Evolutionary conservation across 257 asterid genomes (phyloP), one percentile per base, ranked within the genome.

Genomic region (Plantago major): DNA sequence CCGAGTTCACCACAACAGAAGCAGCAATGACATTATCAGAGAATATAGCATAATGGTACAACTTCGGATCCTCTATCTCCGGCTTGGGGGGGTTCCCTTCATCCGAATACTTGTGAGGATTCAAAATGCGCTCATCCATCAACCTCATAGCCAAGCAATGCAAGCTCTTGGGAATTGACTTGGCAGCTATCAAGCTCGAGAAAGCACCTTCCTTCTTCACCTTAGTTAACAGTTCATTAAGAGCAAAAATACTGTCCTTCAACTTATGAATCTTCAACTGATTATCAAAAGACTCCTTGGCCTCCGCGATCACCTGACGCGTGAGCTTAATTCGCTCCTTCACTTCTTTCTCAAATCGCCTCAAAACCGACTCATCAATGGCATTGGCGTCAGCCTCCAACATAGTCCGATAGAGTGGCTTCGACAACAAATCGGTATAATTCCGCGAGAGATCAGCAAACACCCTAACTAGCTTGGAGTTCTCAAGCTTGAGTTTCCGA

Each of bases 101-200:
- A 55, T 86, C 87, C 4, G 71, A 44, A 42, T 86, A 86, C 83
- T 83, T 86, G 33, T 86, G 83, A 7, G 88, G 87, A 77, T 86
- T 80, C n/a, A 88, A 78, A 59, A 86, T 86, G 52, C 95, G 75
- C 74, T 86, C 95, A 55, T 83, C 95, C 95, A 86, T 81, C 80
- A 86, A 71, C 72, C 91, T 75, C 84, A 86, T 48, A 52, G 95
- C 81, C 71, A 86, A 60, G 66, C 95, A 86, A 60, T 86, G 95
- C 83, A 86, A 73, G 70, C 95, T 86, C 74, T 86, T 86, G 42
- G 95, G 95, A 60, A 82, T 86, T 14, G 91, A 86, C 71, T 86
- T 86, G 59, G 95, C 95, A 46, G 95, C 95, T 71, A 86, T 79
- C 82, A 86, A 76, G 81, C 90, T 86, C n/a, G 95, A 79, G 45